Conservation (phyloP, 305 asterid species). For the Nicotiana rustica region DNA sequence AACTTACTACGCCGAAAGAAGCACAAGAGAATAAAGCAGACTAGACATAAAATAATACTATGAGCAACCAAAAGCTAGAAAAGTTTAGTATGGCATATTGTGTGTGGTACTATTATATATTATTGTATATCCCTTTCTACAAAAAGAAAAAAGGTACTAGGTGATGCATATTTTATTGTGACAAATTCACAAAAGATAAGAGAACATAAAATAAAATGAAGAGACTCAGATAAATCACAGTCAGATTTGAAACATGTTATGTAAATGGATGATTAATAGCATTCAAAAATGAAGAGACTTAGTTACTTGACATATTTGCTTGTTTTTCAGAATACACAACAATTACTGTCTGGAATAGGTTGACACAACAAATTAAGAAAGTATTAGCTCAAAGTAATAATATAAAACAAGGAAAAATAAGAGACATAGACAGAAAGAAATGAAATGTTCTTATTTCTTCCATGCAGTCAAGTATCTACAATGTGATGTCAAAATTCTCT, state of each 20-base stretch:
- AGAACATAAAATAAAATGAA: too few relatives aligned
- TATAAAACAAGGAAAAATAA: too few relatives aligned
- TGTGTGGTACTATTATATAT: background rate
- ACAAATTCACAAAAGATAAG: background rate
- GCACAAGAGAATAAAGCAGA: slow-evolving; percentile 20
- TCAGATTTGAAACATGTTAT: background rate
- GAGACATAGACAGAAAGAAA: too few relatives aligned
- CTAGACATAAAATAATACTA: background rate
- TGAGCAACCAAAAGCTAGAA: slow-evolving; percentile 10
- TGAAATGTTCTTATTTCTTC: too few relatives aligned
- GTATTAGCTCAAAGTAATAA: too few relatives aligned
- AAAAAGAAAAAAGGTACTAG: background rate
- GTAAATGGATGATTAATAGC: background rate
- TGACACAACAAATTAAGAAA: too few relatives aligned
- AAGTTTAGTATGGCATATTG: background rate
- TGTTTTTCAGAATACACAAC: too few relatives aligned
- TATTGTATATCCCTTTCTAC: background rate
- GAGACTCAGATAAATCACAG: background rate
- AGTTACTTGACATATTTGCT: too few relatives aligned
- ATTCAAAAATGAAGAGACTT: too few relatives aligned
- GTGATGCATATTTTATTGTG: background rate
- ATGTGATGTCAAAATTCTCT: too few relatives aligned
- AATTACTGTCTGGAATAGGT: too few relatives aligned
- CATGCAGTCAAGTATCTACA: too few relatives aligned
- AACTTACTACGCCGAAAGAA: slow-evolving; percentile 28